Conservation (phyloP, 2,329 filamentous ascomycete genomes). For the Aspergillaceae sp. region DNA sequence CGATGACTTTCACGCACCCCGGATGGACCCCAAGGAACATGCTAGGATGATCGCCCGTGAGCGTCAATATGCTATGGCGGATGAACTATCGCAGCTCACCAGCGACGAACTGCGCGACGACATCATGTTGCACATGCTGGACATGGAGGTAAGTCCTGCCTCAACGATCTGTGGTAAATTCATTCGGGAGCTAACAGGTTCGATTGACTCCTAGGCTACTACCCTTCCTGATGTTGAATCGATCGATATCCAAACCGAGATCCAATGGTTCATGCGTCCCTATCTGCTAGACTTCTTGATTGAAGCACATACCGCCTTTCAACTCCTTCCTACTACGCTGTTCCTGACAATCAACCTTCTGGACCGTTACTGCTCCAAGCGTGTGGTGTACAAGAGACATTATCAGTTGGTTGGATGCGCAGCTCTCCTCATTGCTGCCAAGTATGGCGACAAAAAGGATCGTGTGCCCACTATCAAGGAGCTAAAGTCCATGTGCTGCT, state of each 20-base stretch:
- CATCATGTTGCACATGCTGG: conserved; percentile 84
- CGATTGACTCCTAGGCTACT: conserved; percentile 51
- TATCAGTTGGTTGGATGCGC: conserved; percentile 97
- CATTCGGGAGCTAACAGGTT: background rate
- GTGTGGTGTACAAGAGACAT: conserved; percentile 97
- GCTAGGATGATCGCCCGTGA: conserved; percentile 70
- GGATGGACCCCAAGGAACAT: conserved; percentile 64
- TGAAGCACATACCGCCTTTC: conserved; percentile 92
- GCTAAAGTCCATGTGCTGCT: conserved; percentile 98
- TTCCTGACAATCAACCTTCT: conserved; percentile 95
- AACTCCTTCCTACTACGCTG: conserved; percentile 84
- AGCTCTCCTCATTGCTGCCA: conserved; percentile 89
- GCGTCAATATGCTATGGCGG: conserved; percentile 77
- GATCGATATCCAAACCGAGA: conserved; percentile 98
- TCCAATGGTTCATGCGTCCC: conserved; percentile 98
- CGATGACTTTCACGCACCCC: conserved; percentile 41
- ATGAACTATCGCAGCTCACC: conserved; percentile 76
- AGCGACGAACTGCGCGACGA: conserved; percentile 91
- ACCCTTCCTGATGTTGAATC: conserved; percentile 93
- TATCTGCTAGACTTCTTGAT: conserved; percentile 97
- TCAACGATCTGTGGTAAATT: background rate
- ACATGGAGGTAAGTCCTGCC: conserved; percentile 64
- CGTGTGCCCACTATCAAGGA: conserved; percentile 95
- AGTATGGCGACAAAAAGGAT: conserved; percentile 98
- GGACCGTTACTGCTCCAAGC: conserved; percentile 93